Percentiles rank a stretch among this genome's conserved stretches.
Conservation (phyloP, 345 rosid species). For the Adansonia digitata region DNA sequence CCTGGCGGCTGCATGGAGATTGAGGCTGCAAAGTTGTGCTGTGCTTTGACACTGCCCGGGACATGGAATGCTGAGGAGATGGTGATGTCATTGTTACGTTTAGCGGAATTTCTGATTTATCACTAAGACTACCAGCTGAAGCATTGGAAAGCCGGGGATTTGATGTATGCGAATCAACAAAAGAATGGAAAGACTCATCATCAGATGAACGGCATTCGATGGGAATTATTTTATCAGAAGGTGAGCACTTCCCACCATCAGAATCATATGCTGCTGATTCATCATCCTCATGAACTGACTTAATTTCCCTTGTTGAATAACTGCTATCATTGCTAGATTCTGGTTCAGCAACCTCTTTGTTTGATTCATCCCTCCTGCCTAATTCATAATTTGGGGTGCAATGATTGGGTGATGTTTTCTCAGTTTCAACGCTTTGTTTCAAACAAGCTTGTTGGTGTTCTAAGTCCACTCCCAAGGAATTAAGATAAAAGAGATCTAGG, state of each 20-base stretch:
- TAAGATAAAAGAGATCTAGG: slow-evolving; percentile 62
- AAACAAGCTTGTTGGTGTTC: slow-evolving; percentile 47
- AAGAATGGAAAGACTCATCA: slow-evolving; percentile 85
- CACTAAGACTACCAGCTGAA: slow-evolving; percentile 43
- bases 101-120: slow-evolving; percentile 32
- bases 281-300: slow-evolving; percentile 44
- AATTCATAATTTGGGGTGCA: too few species aligned
- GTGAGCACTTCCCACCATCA: slow-evolving; percentile 31
- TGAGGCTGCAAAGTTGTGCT: neutral
- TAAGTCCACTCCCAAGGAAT: slow-evolving; percentile 56
- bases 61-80: slow-evolving; percentile 16
- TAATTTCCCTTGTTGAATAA: slow-evolving; percentile 66
- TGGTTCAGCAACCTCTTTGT: slow-evolving; percentile 20
- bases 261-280: slow-evolving; percentile 36
- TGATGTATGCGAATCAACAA: slow-evolving; percentile 50
- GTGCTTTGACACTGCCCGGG: neutral
- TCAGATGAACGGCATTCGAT: slow-evolving; percentile 54
- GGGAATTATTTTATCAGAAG: slow-evolving; percentile 28
- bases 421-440: slow-evolving; percentile 24
- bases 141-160: slow-evolving; percentile 52
- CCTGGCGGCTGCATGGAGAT: neutral
- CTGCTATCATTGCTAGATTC: slow-evolving; percentile 50
- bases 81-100: slow-evolving; percentile 20
- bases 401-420: slow-evolving; percentile 16
- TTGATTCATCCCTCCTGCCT: too few species aligned